Evolutionary conservation across 805 yeast species (phyloP).

Genomic region (Monosporozyma aquatica): DNA sequence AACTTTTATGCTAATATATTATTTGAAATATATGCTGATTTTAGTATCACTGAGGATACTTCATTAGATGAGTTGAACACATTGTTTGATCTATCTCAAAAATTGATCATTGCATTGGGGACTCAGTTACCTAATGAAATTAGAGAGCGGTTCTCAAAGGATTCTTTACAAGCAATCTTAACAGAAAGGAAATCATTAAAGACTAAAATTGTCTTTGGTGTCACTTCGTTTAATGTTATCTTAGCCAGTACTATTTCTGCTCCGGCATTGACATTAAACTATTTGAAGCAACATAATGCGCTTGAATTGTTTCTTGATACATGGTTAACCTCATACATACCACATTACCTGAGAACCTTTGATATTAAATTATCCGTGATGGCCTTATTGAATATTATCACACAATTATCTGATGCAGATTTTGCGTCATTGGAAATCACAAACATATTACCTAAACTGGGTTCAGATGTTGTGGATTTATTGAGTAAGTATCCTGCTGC

Average conservation of each 20-base stretch:
- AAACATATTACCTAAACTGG: constrained; percentile 38
- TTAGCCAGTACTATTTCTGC: constrained; percentile 57
- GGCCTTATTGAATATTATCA: constrained; percentile 49
- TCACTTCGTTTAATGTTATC: constrained; percentile 42
- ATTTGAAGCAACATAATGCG: constrained; percentile 38
- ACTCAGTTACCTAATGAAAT: constrained; percentile 35
- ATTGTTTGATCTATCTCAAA: constrained; percentile 57
- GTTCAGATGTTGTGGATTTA: constrained; percentile 41
- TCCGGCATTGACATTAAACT: constrained; percentile 42
- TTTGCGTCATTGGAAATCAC: constrained; percentile 30
- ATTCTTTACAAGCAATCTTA: constrained; percentile 32
- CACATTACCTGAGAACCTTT: constrained; percentile 56
- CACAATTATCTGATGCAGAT: constrained; percentile 23
- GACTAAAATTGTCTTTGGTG: constrained; percentile 26
- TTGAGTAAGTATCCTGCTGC: constrained; percentile 65
- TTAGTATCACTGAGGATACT: constrained; percentile 37
- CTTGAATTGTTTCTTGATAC: constrained; percentile 45
- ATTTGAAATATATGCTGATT: constrained; percentile 40
- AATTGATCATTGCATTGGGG: constrained; percentile 51
- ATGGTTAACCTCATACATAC: constrained; percentile 31
- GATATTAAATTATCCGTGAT: constrained; percentile 71
- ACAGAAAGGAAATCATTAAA: constrained; percentile 20
- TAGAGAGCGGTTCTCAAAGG: constrained; percentile 38
- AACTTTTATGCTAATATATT: constrained; percentile 41
- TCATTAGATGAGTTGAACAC: constrained; percentile 48